Evolutionary conservation across 2,329 filamentous ascomycete genomes (phyloP), one percentile per base, ranked within the genome.

Genomic region (Hansfordia pulvinata): DNA sequence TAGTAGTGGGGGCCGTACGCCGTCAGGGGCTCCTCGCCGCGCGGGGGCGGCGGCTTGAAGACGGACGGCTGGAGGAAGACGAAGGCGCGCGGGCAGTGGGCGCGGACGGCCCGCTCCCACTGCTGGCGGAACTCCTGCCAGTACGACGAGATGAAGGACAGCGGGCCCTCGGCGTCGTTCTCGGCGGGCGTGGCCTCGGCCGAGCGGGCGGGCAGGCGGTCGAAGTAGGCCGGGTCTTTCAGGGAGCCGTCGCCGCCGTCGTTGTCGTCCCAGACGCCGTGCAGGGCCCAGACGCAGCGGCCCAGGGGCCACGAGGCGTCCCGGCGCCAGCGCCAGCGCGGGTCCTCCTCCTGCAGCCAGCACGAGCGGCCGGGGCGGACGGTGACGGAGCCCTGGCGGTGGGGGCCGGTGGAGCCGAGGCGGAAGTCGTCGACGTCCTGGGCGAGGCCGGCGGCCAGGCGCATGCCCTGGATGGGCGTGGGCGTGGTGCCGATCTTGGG

Each of bases 1-100:
- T 42, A 42, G 30, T 37, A 42, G 21, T 42, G 40, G 4, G 38
- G 38, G 19, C 35, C 37, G 32, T 40, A 39, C 6, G 34, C 36
- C 23, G 32, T 31, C 6, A 35, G 26, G 4, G 31, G 30, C 14
- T 32, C 28, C 10, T 35, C 29, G 4, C 17, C 14, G 9, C 27
- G 14, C 14, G 27, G 32, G 6, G 40, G 39, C 9, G 40, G 40
- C 2, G 31, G 12, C 11, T 32, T 23, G 20, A 41, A 40, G 12
- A 41, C 37, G 5, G 32, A 30, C 3, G 40, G 32, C 28, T 42
- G 40, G 21, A 37, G 30, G 27, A 41, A 37, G 8, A 34, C 24
- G 12, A 37, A 29, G 2, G 38, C 18, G 11, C 21, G 23, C 3
- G 27, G 25, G 3, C 32, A 34, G 25, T 31, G 23, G 9, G 20